Evolutionary conservation across 306 rosid genomes (phyloP), one percentile per base, ranked within the genome.

Genomic region (Canavalia ensiformis): DNA sequence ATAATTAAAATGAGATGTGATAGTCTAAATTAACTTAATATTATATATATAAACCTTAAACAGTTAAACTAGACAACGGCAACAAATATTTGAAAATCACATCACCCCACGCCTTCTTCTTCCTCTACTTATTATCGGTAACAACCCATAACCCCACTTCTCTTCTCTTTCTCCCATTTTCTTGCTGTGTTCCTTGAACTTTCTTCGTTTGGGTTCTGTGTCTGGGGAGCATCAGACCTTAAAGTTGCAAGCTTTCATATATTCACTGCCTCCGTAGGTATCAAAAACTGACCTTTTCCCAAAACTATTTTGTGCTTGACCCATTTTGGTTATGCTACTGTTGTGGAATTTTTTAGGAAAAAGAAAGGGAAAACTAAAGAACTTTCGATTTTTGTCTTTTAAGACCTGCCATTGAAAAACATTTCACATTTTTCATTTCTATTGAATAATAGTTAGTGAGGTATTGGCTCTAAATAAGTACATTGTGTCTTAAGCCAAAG

Each of bases 401-500:
- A 41, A 55, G 44, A 77, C 18, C n/a, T 54, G 5, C 45, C 42
- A 7, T 54, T 52, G 42, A n/a, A 68, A 78, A 67, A 41, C 65
- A 81, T 44, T 60, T 69, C 4, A 29, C 3, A 2, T 12, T 76
- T 50, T 51, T 59, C 5, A 1, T 37, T 76, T 54, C 45, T 28
- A 12, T 50, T 30, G 34, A 35, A 54, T 35, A 34, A 52, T 71
- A 34, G 62, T 31, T 72, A 44, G 46, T 72, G 30, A 31, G 64
- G 56, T 54, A 1, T 77, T 83, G 70, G 30, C 70, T 73, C 6
- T 73, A 7, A 66, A 42, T 28, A 37, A 39, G 35, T 30, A 4
- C 10, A 67, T 28, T 57, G 10, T 47, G 34, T 60, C 45, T 42
- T 25, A 54, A 42, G 66, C 28, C n/a, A 41, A 34, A 31, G 1